Evolutionary conservation across 1,139 yeast species (phyloP).

Genomic region (Hemisphaericaspora subhashii): DNA sequence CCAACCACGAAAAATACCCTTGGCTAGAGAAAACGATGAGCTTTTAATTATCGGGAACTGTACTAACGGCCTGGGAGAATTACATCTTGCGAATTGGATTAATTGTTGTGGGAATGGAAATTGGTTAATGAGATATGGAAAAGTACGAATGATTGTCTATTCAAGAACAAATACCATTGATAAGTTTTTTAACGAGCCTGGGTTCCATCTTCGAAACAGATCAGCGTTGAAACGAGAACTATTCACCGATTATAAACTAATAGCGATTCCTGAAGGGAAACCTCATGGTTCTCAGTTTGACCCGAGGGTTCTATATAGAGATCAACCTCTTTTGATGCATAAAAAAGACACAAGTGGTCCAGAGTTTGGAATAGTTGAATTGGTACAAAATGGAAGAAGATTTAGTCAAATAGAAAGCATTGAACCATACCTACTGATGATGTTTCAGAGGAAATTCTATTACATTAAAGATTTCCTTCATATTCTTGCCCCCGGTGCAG

Average conservation of each 20-base stretch:
- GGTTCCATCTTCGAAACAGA: constrained; percentile 50
- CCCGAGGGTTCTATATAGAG: constrained; percentile 35
- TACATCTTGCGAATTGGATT: constrained; percentile 73
- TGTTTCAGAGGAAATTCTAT: constrained; percentile 38
- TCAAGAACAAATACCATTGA: constrained; percentile 58
- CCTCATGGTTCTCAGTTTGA: constrained; percentile 37
- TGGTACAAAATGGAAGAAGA: constrained; percentile 54
- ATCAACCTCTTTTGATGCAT: constrained; percentile 39
- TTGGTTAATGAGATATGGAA: constrained; percentile 76
- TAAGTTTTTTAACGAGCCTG: constrained; percentile 57
- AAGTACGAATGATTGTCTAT: constrained; percentile 69
- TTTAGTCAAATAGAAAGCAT: constrained; percentile 67
- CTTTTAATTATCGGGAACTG: constrained; percentile 68
- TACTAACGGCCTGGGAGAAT: constrained; percentile 57
- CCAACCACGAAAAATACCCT: constrained; percentile 37
- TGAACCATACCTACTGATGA: constrained; percentile 56
- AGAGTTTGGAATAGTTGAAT: constrained; percentile 52
- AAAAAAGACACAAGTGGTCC: constrained; percentile 23
- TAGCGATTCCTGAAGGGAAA: constrained; percentile 49
- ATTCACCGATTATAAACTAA: constrained; percentile 51
- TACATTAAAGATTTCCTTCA: no score
- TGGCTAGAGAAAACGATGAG: constrained; percentile 57
- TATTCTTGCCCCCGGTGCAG: constrained; percentile 81
- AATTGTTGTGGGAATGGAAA: constrained; percentile 66
- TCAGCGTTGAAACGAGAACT: constrained; percentile 62